phyloP scores from a whole-genome alignment of 805 yeast genomes.

The Yarrowia hollandica region DNA sequence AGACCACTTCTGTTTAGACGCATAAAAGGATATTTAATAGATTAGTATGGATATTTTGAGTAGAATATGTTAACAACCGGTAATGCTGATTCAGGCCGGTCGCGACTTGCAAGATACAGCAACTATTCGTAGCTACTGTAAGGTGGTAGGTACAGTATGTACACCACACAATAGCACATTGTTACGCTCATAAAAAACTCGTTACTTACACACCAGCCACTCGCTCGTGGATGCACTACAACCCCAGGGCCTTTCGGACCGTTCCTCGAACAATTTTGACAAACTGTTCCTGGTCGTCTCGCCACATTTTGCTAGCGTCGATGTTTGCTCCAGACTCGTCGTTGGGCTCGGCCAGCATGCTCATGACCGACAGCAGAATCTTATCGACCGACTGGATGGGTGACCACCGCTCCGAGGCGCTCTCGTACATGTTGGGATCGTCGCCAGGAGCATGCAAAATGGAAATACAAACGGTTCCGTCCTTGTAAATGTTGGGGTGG shows the following conservation, averaged over 20 bases:
- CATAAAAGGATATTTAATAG: conserved; percentile 18
- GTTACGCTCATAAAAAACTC: no score
- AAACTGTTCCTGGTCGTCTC: conserved; percentile 74
- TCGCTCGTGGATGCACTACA: no score
- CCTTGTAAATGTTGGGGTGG: conserved; percentile 92
- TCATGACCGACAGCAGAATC: conserved; percentile 85
- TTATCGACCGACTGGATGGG: conserved; percentile 98
- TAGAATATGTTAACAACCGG: no score
- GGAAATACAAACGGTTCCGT: conserved; percentile 94
- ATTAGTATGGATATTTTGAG: no score
- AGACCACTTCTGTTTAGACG: conserved; percentile 23
- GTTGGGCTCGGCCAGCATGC: conserved; percentile 95
- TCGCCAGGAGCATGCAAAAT: conserved; percentile 96
- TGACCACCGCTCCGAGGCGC: conserved; percentile 96
- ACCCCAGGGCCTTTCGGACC: conserved; percentile 70
- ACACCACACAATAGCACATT: no score
- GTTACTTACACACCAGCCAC: no score
- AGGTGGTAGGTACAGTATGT: no score
- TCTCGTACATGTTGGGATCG: conserved; percentile 92
- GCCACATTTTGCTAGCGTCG: conserved; percentile 80
- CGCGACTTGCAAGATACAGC: no score
- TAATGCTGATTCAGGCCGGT: no score
- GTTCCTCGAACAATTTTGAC: conserved; percentile 63
- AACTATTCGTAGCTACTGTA: no score
- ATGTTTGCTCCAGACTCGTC: conserved; percentile 93